phyloP scores from a whole-genome alignment of 2,329 filamentous ascomycete species.

The Phaeophleospora eucalypticola region DNA sequence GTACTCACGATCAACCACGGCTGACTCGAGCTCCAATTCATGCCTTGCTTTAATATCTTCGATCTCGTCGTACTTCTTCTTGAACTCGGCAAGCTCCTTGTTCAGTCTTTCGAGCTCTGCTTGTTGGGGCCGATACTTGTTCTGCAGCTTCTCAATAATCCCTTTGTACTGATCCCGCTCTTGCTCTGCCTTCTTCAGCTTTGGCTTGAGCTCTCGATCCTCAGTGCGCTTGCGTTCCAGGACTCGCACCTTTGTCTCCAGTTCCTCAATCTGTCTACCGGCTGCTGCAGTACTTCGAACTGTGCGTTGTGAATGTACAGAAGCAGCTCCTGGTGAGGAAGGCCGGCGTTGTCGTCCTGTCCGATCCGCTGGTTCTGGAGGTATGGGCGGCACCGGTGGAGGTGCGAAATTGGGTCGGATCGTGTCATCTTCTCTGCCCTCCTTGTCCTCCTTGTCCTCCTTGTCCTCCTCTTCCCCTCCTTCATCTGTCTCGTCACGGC shows the following conservation, averaged over 20 bases:
- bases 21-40: constrained; percentile 79
- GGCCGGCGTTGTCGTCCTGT: constrained; percentile 26
- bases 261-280: constrained; percentile 72
- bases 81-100: constrained; percentile 71
- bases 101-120: constrained; percentile 73
- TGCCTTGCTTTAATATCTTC: constrained; percentile 76
- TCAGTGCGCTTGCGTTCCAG: constrained; percentile 84
- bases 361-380: constrained; percentile 21
- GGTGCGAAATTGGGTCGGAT: constrained; percentile 30
- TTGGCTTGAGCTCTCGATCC: constrained; percentile 79
- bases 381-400: constrained; percentile 24
- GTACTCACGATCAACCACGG: constrained; percentile 89
- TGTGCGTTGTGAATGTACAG: constrained; percentile 30
- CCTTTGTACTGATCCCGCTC: constrained; percentile 75
- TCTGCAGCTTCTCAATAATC: constrained; percentile 86
- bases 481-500: constrained; percentile 19
- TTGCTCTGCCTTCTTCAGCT: constrained; percentile 68
- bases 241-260: constrained; percentile 81
- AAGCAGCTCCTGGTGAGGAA: constrained; percentile 31
- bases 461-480: background rate
- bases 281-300: constrained; percentile 48
- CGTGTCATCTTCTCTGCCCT: constrained; percentile 4
- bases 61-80: constrained; percentile 63
- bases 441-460: constrained; percentile 14
- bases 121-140: constrained; percentile 81